These are phyloP conservation scores for Cutaneotrichosporon curvatum DNA, from an alignment of 1,284 basidiomycete genomes.

Conservation along the genomic window DNA sequence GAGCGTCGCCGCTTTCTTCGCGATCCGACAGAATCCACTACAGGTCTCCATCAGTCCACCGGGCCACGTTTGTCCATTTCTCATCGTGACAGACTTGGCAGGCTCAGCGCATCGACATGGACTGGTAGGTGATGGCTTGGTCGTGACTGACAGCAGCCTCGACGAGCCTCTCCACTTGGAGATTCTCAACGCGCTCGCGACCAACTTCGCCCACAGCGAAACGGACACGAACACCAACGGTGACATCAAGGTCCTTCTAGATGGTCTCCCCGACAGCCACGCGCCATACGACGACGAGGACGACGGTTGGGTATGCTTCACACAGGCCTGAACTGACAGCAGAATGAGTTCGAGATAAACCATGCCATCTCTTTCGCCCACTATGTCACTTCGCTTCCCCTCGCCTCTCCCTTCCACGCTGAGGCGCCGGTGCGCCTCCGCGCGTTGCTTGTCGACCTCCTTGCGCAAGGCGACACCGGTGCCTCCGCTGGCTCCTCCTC, in stretches of 20 bases:
- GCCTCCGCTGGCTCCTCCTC: conserved; percentile 1
- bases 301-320: conserved; percentile 20
- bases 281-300: conserved; percentile 25
- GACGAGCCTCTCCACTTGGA: conserved; percentile 42
- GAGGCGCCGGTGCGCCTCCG: conserved; percentile 23
- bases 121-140: conserved; percentile 21
- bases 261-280: conserved; percentile 22
- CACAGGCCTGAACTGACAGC: conserved; percentile 1
- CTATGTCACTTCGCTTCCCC: conserved; percentile 31
- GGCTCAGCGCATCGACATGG: conserved; percentile 22
- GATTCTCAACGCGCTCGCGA: conserved; percentile 36
- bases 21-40: too few species aligned
- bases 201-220: conserved; percentile 10
- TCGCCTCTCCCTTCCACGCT: conserved; percentile 11
- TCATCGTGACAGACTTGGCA: too few species aligned
- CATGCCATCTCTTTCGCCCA: conserved; percentile 43
- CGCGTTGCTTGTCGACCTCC: conserved; percentile 24
- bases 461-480: conserved; percentile 19
- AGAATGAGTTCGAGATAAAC: conserved; percentile 41
- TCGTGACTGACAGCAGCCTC: conserved; percentile 26
- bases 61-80: too few species aligned
- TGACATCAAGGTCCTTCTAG: conserved; percentile 18
- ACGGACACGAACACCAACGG: neutral
- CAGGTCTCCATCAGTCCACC: too few species aligned
- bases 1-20: too few species aligned